phyloP scores from a whole-genome alignment of 2,329 filamentous ascomycete species.

The Atkinsonella texensis region DNA sequence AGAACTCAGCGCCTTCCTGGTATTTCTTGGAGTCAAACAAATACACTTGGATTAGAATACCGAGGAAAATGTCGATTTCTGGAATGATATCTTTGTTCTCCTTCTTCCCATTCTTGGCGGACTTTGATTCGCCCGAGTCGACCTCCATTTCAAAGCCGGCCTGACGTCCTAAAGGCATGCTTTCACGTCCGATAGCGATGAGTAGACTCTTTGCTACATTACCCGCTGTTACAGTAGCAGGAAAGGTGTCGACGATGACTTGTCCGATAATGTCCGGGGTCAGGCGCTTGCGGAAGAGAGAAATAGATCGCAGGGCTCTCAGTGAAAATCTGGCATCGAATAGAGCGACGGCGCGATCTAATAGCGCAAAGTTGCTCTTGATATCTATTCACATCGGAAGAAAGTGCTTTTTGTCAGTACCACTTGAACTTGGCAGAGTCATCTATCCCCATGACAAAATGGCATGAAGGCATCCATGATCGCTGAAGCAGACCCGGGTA shows the following conservation, averaged over 20 bases:
- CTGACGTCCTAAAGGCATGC: constrained; percentile 48
- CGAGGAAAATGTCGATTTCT: constrained; percentile 80
- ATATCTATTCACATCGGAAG: constrained; percentile 52
- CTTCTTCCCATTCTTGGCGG: constrained; percentile 49
- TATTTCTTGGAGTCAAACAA: constrained; percentile 77
- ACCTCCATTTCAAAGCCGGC: constrained; percentile 59
- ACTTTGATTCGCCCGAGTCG: constrained; percentile 46
- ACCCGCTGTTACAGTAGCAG: constrained; percentile 46
- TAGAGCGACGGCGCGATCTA: constrained; percentile 82
- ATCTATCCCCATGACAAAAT: not conserved
- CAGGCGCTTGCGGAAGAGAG: constrained; percentile 84
- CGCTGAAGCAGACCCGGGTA: not conserved
- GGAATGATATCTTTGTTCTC: constrained; percentile 66
- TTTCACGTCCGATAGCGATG: constrained; percentile 54
- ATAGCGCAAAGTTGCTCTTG: constrained; percentile 81
- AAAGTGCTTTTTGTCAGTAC: constrained; percentile 9
- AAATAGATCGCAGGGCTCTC: constrained; percentile 87
- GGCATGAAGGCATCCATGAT: not conserved
- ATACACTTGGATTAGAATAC: constrained; percentile 76
- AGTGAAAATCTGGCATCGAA: constrained; percentile 95
- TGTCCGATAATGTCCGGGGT: constrained; percentile 70
- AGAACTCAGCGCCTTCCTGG: constrained; percentile 74
- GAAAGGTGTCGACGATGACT: constrained; percentile 71
- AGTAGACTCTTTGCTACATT: constrained; percentile 59
- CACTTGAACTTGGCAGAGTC: not conserved